A percentile compares a stretch with the other conserved stretches of the same genome.
Evolutionary conservation across 2,329 filamentous ascomycete genomes (phyloP).

Genomic region (Corynespora cassiicola): DNA sequence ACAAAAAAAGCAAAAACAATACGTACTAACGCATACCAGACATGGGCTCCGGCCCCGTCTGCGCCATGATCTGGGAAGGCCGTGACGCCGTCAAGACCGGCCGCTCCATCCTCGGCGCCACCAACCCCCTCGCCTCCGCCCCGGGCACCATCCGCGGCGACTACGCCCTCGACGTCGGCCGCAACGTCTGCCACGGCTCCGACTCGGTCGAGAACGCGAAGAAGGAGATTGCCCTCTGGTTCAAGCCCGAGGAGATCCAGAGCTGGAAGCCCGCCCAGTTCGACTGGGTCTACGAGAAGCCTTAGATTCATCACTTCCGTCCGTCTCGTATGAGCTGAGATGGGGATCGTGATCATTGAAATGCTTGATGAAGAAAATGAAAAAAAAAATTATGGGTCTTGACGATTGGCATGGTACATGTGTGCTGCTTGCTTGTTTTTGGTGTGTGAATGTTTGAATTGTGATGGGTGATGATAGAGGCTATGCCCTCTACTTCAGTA

Average conservation of each 20-base stretch:
- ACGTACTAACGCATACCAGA: constrained; percentile 60
- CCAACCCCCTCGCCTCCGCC: constrained; percentile 93
- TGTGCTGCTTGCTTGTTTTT: no score
- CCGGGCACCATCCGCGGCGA: constrained; percentile 99
- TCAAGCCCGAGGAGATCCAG: constrained; percentile 85
- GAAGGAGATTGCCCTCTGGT: constrained; percentile 99
- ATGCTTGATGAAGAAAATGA: no score
- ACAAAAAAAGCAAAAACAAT: no score
- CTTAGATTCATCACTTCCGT: constrained; percentile 27
- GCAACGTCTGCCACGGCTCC: constrained; percentile 99
- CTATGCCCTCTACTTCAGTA: no score
- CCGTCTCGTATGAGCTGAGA: no score
- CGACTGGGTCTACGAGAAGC: constrained; percentile 98
- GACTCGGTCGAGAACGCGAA: constrained; percentile 98
- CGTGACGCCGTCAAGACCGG: constrained; percentile 99
- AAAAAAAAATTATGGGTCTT: no score
- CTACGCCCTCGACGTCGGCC: constrained; percentile 86
- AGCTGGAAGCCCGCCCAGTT: constrained; percentile 83
- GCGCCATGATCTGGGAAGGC: constrained; percentile 99
- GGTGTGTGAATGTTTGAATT: no score
- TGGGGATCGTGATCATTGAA: no score
- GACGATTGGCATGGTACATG: no score
- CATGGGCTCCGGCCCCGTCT: constrained; percentile 96
- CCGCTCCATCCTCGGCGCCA: constrained; percentile 95
- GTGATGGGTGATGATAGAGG: no score